Percentiles rank a stretch among this genome's conserved stretches.
phyloP scores from a whole-genome alignment of 768 basidiomycete species.

The Paxillus ammoniavirescens region DNA sequence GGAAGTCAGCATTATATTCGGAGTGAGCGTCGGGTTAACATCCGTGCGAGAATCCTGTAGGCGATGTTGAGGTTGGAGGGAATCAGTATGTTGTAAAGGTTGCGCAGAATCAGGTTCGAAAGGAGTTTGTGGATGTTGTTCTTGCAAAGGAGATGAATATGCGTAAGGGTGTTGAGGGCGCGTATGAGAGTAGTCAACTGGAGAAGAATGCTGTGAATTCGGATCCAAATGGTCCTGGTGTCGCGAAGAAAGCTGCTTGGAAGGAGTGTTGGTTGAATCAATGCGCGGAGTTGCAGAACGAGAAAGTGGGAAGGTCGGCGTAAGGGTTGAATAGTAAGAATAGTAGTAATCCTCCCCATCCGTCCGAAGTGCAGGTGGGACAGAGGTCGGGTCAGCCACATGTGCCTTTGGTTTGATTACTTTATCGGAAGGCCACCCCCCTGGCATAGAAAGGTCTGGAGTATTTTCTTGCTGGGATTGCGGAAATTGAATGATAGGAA shows the following conservation, averaged over 20 bases:
- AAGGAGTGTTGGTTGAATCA: slow-evolving; percentile 13
- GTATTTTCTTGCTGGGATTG: slow-evolving; percentile 9
- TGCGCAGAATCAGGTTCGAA: slow-evolving; percentile 1
- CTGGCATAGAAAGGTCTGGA: slow-evolving; percentile 10
- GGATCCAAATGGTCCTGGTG: slow-evolving; percentile 16
- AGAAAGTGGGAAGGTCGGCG: slow-evolving; percentile 16
- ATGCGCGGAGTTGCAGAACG: slow-evolving; percentile 11
- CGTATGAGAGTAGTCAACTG: slow-evolving; percentile 18
- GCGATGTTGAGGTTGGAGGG: slow-evolving; percentile 23
- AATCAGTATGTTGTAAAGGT: slow-evolving; percentile 20
- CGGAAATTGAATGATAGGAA: slow-evolving; percentile 17
- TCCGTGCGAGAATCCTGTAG: slow-evolving; percentile 3
- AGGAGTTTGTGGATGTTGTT: slow-evolving; percentile 8
- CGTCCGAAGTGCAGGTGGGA: slow-evolving; percentile 22
- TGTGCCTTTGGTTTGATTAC: slow-evolving; percentile 5
- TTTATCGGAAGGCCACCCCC: slow-evolving; percentile 16
- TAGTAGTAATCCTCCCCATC: slow-evolving; percentile 50
- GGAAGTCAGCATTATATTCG: not conserved
- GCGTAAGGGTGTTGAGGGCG: slow-evolving; percentile 52
- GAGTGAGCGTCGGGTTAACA: slow-evolving; percentile 9
- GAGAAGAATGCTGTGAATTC: slow-evolving; percentile 17
- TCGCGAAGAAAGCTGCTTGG: slow-evolving; percentile 17
- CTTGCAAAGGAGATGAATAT: slow-evolving; percentile 32
- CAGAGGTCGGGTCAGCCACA: slow-evolving; percentile 5
- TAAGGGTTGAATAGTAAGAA: slow-evolving; percentile 47